A percentile compares a stretch with the other conserved stretches of the same genome.
Conservation (phyloP, 257 asterid genomes). For the Fraxinus cuspidata region DNA sequence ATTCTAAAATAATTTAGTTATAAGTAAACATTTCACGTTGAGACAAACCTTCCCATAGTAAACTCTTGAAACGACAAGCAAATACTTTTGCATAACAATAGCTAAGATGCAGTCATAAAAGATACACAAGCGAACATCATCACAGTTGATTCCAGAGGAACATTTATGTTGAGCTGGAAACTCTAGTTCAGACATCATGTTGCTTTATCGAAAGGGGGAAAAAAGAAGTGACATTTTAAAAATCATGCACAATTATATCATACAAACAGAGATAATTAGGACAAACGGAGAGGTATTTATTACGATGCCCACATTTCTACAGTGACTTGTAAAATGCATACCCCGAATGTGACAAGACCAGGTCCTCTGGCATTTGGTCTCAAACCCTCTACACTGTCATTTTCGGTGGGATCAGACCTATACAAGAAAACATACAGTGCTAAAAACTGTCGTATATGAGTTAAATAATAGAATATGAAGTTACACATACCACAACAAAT, state of each 20-base stretch:
- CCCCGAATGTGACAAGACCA: constrained; percentile 99
- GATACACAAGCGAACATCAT: not conserved
- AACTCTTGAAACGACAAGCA: not conserved
- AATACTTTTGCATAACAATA: not conserved
- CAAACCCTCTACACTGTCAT: constrained; percentile 93
- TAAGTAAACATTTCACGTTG: not conserved
- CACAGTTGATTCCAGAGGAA: not conserved
- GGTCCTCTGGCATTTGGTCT: constrained; percentile 99
- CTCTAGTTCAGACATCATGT: not conserved
- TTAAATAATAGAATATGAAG: constrained; percentile 23
- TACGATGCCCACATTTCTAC: constrained; percentile 6
- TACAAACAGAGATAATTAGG: not conserved
- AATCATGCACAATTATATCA: not conserved
- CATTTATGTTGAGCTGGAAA: not conserved
- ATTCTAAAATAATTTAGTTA: not conserved
- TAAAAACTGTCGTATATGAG: constrained; percentile 6
- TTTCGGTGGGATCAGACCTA: constrained; percentile 99
- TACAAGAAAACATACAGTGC: constrained; percentile 21
- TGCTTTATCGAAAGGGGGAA: not conserved
- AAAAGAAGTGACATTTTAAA: not conserved
- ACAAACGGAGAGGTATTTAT: not conserved
- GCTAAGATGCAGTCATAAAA: not conserved
- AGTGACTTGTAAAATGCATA: constrained; percentile 37
- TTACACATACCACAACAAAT: constrained; percentile 76
- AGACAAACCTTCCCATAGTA: not conserved